Conservation (phyloP, 331 rosid species). For the Ulmus americana region DNA sequence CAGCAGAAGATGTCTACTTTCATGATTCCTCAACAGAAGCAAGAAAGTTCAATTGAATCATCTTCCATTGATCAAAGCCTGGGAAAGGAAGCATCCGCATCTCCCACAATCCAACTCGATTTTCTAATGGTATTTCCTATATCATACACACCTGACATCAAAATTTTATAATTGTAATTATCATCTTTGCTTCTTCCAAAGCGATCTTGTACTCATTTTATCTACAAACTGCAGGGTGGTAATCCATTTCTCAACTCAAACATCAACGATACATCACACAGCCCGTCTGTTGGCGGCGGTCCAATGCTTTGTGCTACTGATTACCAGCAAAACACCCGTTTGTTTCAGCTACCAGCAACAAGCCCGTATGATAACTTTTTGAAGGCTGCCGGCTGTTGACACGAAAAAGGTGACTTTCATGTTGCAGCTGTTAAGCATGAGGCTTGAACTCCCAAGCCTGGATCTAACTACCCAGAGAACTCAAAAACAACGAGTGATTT, state of each 20-base stretch:
- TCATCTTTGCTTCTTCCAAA: not conserved
- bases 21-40: constrained; percentile 33
- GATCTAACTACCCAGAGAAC: too few relatives aligned
- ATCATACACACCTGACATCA: not conserved
- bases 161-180: not conserved
- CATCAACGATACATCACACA: constrained; percentile 25
- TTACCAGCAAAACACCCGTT: constrained; percentile 43
- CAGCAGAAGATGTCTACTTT: constrained; percentile 61
- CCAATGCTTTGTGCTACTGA: constrained; percentile 56
- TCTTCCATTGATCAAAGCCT: constrained; percentile 25
- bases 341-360: constrained; percentile 60
- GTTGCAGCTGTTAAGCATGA: too few relatives aligned
- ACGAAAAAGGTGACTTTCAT: not conserved
- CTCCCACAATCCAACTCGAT: constrained; percentile 24
- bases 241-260: constrained; percentile 58
- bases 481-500: too few relatives aligned
- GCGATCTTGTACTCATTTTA: not conserved
- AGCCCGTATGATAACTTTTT: constrained; percentile 73
- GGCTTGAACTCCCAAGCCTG: too few relatives aligned
- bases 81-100: constrained; percentile 26
- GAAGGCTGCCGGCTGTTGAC: constrained; percentile 76
- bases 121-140: constrained; percentile 42
- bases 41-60: constrained; percentile 32
- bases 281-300: constrained; percentile 28
- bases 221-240: constrained; percentile 42